Conservation (phyloP, 441 rosid species). For the Kokia cookei region DNA sequence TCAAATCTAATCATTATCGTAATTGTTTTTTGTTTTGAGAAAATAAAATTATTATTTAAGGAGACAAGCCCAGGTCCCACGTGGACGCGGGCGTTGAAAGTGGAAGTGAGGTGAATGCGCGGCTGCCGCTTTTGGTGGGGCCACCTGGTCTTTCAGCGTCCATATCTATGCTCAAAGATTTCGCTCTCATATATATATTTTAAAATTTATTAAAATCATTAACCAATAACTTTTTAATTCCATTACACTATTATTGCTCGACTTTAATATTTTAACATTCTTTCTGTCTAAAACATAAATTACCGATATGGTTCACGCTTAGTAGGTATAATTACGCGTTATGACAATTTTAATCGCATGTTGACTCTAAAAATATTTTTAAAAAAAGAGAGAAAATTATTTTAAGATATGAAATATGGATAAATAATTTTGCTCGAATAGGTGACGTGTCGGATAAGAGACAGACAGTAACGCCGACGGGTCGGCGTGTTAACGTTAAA, state of each 20-base stretch:
- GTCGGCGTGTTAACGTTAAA: constrained; percentile 14
- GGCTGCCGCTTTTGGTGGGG: constrained; percentile 46
- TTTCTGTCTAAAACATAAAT: background rate
- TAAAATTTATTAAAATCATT: background rate
- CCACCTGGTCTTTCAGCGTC: constrained; percentile 18
- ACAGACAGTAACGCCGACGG: constrained; percentile 39
- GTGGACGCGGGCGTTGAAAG: constrained; percentile 19
- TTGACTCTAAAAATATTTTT: background rate
- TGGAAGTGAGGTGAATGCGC: constrained; percentile 28
- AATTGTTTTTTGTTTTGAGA: background rate
- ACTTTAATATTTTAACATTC: background rate
- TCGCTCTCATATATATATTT: background rate
- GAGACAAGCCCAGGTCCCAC: constrained; percentile 19
- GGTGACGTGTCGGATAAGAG: constrained; percentile 26
- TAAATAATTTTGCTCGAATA: background rate
- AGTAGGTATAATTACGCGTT: background rate
- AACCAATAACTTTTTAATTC: background rate
- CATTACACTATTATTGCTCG: background rate
- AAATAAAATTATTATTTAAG: background rate
- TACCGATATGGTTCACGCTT: background rate
- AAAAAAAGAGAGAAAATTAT: background rate
- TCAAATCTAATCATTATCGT: background rate
- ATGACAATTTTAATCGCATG: background rate
- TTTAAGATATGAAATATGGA: too few relatives aligned
- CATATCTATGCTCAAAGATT: constrained; percentile 20